Percentiles rank a stretch among this genome's conserved stretches.
Evolutionary conservation across 208 protist species (phyloP).

Genomic region (Leishmania gerbilli): DNA sequence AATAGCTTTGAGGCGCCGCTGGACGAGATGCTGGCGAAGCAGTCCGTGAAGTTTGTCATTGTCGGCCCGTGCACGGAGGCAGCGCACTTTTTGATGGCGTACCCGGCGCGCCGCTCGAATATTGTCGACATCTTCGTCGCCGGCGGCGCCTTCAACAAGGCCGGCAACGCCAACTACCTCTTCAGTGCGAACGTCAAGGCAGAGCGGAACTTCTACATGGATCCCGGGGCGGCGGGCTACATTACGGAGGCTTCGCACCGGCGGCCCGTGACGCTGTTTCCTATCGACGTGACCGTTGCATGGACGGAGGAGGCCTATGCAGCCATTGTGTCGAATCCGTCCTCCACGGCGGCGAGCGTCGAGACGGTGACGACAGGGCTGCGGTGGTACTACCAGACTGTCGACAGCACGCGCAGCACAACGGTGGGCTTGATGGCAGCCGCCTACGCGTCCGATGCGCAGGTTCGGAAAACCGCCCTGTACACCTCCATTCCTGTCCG

Average conservation of each 20-base stretch:
- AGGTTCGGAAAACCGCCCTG: conserved; percentile 9
- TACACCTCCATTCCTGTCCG: conserved; percentile 34
- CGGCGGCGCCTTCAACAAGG: conserved; percentile 50
- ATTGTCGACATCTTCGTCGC: conserved; percentile 46
- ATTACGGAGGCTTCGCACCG: conserved; percentile 44
- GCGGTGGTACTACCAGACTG: conserved; percentile 37
- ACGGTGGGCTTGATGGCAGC: conserved; percentile 32
- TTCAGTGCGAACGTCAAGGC: conserved; percentile 41
- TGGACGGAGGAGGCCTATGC: conserved; percentile 46
- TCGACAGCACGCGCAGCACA: conserved; percentile 23
- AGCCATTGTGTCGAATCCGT: conserved; percentile 26
- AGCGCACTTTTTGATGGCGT: conserved; percentile 49
- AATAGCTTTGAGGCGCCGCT: conserved; percentile 37
- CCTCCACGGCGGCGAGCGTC: conserved; percentile 15
- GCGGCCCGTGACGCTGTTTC: conserved; percentile 52
- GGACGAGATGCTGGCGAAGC: conserved; percentile 20
- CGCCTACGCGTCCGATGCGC: conserved; percentile 25
- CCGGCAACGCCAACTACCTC: conserved; percentile 49
- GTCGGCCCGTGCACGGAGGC: conserved; percentile 71
- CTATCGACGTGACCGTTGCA: conserved; percentile 40
- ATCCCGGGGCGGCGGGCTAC: conserved; percentile 63
- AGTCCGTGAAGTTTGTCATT: conserved; percentile 50
- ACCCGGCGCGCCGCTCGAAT: conserved; percentile 20
- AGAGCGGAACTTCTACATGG: conserved; percentile 76
- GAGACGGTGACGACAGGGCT: conserved; percentile 22